Base-by-base conservation (phyloP, 495 filamentous ascomycete genomes). In the Neurospora sp. region DNA sequence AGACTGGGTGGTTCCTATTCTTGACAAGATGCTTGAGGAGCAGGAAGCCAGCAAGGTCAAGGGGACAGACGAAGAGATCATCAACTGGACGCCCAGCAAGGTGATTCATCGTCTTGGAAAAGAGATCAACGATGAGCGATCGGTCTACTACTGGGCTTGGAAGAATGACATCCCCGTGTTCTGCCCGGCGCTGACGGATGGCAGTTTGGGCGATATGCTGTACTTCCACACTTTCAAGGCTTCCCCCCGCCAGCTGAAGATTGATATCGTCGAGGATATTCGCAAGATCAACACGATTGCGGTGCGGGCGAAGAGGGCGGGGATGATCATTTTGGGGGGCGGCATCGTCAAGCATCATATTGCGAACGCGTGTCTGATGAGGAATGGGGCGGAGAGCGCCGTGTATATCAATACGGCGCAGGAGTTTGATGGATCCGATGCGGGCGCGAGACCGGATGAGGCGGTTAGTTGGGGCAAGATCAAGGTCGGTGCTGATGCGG, bases 381-480 rank as follows among this genome's bases (percentile, higher is more conserved):
- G 96, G 20, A 98, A 98, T 75, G 96, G 96, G 0, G 96, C 96
- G 11, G 96, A 99, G 80, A 93, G 91, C 74, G 96, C 96, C 5
- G 96, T 99, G 12, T 98, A 97, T 78, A 91, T 99, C 77, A 98
- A 99, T 80, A 98, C 96, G 2, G 96, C 88, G 0, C 92, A 96
- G 80, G 96, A 99, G 79, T 98, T 97, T 80, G 96, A 99, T 80
- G 96, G 96, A 0, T 96, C 93, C 74, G 96, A 99, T 86, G 95
- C 96, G 3, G 96, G 96, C 0, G 96, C 96, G 3, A 86, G 96
- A 68, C 96, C 96, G 8, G 96, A 98, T 76, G 96, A 99, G 82
- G 96, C 96, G 1, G 93, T 99, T 16, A 97, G 93, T 75, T 99
- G 96, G 96, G 96, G 96, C 5, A 98, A 99, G 86, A 97, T 99